These are phyloP conservation scores for Arthrobotrys sphaeroides DNA, from an alignment of 2,329 filamentous ascomycete genomes.

Conservation along the genomic window DNA sequence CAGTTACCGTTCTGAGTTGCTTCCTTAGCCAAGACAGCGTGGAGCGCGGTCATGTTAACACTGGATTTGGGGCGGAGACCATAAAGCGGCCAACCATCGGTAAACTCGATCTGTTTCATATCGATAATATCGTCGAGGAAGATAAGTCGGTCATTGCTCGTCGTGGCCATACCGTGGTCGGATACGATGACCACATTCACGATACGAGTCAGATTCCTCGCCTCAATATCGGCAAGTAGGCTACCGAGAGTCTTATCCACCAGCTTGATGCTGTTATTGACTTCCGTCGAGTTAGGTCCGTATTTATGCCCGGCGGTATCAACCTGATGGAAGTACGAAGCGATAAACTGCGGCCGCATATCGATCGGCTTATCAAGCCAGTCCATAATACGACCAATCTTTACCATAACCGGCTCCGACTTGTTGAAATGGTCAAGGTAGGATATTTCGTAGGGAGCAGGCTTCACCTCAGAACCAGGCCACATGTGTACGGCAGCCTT, in stretches of 20 bases:
- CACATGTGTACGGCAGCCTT: slow-evolving; percentile 94
- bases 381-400: slow-evolving; percentile 81
- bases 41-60: slow-evolving; percentile 72
- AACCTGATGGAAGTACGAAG: slow-evolving; percentile 92
- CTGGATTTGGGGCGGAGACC: slow-evolving; percentile 78
- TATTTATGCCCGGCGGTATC: slow-evolving; percentile 86
- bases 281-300: slow-evolving; percentile 95
- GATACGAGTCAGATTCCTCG: slow-evolving; percentile 84
- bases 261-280: slow-evolving; percentile 76
- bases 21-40: slow-evolving; percentile 65
- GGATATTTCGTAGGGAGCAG: slow-evolving; percentile 76
- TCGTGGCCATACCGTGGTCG: slow-evolving; percentile 98
- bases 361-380: slow-evolving; percentile 79
- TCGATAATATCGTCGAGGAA: slow-evolving; percentile 92
- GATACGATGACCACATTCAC: slow-evolving; percentile 97
- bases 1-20: slow-evolving; percentile 72
- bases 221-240: slow-evolving; percentile 78
- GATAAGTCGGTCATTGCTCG: slow-evolving; percentile 78
- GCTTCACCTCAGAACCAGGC: slow-evolving; percentile 92
- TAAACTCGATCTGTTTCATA: slow-evolving; percentile 77
- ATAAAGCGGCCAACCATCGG: slow-evolving; percentile 92
- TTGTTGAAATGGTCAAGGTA: slow-evolving; percentile 87
- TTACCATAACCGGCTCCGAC: slow-evolving; percentile 75
- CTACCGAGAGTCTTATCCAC: slow-evolving; percentile 84
- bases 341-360: slow-evolving; percentile 86